phyloP scores from a whole-genome alignment of 1,284 basidiomycete genomes.

The Ceratobasidium papillatum region DNA sequence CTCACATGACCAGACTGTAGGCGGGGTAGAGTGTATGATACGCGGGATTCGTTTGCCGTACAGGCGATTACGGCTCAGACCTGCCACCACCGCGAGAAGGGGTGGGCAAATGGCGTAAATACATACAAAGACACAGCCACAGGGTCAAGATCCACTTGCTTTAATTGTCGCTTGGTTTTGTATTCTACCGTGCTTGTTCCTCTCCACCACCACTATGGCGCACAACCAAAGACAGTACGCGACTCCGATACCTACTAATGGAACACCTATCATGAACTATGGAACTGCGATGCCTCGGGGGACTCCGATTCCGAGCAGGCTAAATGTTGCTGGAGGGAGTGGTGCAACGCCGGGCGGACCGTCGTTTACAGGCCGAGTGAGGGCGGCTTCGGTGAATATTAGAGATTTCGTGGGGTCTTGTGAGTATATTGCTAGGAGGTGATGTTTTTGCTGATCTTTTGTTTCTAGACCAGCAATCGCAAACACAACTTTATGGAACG shows the following conservation, averaged over 20 bases:
- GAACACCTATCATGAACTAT: slow-evolving; percentile 2
- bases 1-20: slow-evolving; percentile 20
- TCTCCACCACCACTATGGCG: slow-evolving; percentile 14
- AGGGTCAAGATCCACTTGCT: neutral
- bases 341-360: slow-evolving; percentile 7
- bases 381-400: slow-evolving; percentile 26
- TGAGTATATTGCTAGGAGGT: neutral
- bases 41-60: slow-evolving; percentile 23
- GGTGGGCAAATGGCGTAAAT: neutral
- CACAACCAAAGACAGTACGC: slow-evolving; percentile 21
- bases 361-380: slow-evolving; percentile 30
- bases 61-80: slow-evolving; percentile 31
- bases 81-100: slow-evolving; percentile 34
- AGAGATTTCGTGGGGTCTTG: slow-evolving; percentile 25
- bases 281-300: slow-evolving; percentile 13
- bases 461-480: slow-evolving; percentile 38
- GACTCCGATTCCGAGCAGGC: slow-evolving; percentile 15
- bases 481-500: slow-evolving; percentile 42
- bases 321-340: neutral
- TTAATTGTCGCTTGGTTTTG: slow-evolving; percentile 6
- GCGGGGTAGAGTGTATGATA: slow-evolving; percentile 19
- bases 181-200: neutral
- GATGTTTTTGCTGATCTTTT: neutral
- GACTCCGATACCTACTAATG: slow-evolving; percentile 1
- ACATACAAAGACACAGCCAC: neutral